A percentile compares a stretch with the other conserved stretches of the same genome.
Evolutionary conservation across 257 asterid species (phyloP).

Genomic region (Echites panduratus): DNA sequence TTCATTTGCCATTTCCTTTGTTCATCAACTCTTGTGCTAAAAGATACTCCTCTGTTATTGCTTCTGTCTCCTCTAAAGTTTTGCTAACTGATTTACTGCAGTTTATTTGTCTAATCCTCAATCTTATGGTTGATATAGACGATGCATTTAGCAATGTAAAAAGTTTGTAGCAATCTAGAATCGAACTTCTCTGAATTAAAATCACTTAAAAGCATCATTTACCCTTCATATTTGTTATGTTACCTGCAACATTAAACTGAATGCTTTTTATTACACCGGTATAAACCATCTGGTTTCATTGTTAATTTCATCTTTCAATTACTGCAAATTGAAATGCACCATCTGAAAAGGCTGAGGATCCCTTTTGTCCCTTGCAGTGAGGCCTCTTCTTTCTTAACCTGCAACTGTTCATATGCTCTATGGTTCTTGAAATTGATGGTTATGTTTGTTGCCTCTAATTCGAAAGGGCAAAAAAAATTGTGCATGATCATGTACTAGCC

Average conservation of each 20-base stretch:
- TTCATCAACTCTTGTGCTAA: constrained; percentile 5
- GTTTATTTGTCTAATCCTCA: not conserved
- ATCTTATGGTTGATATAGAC: constrained; percentile 8
- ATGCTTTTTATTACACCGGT: not conserved
- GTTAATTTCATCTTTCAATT: no score
- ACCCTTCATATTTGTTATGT: not conserved
- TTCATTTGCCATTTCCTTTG: not conserved
- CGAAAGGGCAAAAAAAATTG: not conserved
- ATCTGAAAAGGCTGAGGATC: not conserved
- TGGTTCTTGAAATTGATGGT: no score
- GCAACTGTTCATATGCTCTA: no score
- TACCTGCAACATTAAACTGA: not conserved
- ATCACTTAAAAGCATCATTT: not conserved
- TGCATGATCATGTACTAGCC: not conserved
- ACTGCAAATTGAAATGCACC: no score
- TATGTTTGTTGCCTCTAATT: not conserved
- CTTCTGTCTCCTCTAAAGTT: constrained; percentile 8
- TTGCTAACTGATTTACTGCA: constrained; percentile 13
- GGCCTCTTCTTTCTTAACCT: no score
- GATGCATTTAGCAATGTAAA: constrained; percentile 5
- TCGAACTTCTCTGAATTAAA: not conserved
- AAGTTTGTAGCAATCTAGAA: constrained; percentile 6
- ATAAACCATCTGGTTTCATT: not conserved
- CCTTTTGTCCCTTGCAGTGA: not conserved
- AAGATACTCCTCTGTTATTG: not conserved